Base-by-base conservation (phyloP, 2,329 filamentous ascomycete species). In the Sclerotinia spermophila region DNA sequence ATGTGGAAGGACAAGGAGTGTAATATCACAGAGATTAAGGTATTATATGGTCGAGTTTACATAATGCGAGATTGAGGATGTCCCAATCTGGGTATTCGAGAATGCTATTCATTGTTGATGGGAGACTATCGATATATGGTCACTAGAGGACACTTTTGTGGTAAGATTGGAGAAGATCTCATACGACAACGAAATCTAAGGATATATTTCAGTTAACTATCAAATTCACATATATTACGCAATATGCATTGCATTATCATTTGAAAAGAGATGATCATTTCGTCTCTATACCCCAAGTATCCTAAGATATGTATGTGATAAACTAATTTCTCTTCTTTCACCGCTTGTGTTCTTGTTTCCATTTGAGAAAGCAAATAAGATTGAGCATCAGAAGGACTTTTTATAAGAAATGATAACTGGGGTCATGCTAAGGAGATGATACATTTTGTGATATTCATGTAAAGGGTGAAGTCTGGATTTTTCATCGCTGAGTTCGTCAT, bases 1-100 rank as follows among this genome's bases (percentile, higher is more conserved):
- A 7, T 5, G 6, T 0, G 27, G 15, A n/a, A 10, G 0, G 17
- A 3, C 17, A 10, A 8, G 30, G 3, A 30, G n/a, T 51, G 48
- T 13, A 30, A 4, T 3, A 4, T 15, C 19, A 55, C 15, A 10
- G 7, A 30, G 27, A n/a, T 55, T 30, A 2, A 3, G 24, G 8
- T 21, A 51, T 27, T 15, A 51, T 13, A 51, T 51, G 27, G n/a
- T n/a, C n/a, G n/a, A 51, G 11, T 2, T 2, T 6, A 27, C 15
- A 27, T 51, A 6, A 13, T 51, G 15, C 48, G 27, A 27, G 48
- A 3, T 51, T 27, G 13, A 24, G 27, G 24, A 27, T 4, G 7
- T 51, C 11, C 24, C 5, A 27, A 27, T 51, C n/a, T 51, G 27
- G 48, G 48, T 11, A 15, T 17, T n/a, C n/a, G n/a, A 27, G 13